Conservation (phyloP, 2,329 filamentous ascomycete genomes). For the Sporothrix dimorphospora region DNA sequence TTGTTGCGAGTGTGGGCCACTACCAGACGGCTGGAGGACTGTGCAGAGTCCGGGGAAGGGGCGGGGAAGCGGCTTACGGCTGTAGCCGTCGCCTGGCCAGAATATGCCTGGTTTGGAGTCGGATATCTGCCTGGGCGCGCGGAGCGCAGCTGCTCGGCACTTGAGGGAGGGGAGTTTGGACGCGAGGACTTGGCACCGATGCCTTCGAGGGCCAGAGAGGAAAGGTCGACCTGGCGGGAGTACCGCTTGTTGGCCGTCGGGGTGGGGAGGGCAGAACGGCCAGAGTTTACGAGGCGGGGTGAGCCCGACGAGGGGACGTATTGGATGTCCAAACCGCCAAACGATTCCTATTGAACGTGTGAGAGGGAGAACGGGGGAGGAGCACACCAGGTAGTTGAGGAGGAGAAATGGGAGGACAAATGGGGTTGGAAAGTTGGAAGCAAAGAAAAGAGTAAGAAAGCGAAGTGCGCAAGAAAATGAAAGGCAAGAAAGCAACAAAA, state of each 20-base stretch:
- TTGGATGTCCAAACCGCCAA: slow-evolving; percentile 74
- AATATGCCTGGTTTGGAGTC: slow-evolving; percentile 42
- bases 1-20: slow-evolving; percentile 74
- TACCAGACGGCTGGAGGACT: slow-evolving; percentile 59
- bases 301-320: slow-evolving; percentile 66
- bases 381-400: not conserved
- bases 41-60: slow-evolving; percentile 61
- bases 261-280: slow-evolving; percentile 50
- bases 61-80: slow-evolving; percentile 54
- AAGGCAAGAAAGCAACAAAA: not conserved
- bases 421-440: too few relatives aligned
- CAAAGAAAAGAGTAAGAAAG: not conserved
- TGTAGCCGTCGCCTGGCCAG: slow-evolving; percentile 41
- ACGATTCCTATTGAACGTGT: slow-evolving; percentile 67
- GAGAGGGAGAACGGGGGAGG: slow-evolving; percentile 19
- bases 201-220: slow-evolving; percentile 47
- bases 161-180: slow-evolving; percentile 68
- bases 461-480: not conserved
- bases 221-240: slow-evolving; percentile 61
- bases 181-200: slow-evolving; percentile 63
- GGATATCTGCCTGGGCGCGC: slow-evolving; percentile 60
- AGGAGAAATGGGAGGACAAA: not conserved
- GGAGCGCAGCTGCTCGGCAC: slow-evolving; percentile 57
- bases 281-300: slow-evolving; percentile 62
- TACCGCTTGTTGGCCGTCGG: slow-evolving; percentile 63